Evolutionary conservation across 164 flowering plant species (phyloP).

Genomic region (Macadamia integrifolia): DNA sequence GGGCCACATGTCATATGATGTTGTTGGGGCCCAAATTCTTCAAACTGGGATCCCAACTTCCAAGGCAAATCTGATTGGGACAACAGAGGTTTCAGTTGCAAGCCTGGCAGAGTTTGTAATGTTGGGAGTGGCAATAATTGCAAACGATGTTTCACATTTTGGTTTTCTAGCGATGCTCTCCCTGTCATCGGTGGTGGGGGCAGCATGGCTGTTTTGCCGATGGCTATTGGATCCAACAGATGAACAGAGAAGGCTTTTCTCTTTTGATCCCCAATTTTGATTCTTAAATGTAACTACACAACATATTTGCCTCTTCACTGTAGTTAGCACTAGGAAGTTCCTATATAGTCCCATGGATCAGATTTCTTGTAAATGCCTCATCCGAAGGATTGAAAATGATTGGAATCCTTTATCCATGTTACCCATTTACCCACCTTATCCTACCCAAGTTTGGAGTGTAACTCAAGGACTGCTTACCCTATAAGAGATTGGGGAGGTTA

Average conservation of each 20-base stretch:
- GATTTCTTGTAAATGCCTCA: too few relatives aligned
- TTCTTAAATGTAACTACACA: slow-evolving; percentile 17
- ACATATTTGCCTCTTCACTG: too few relatives aligned
- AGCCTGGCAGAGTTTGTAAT: slow-evolving; percentile 88
- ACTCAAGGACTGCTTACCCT: too few relatives aligned
- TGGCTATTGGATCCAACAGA: slow-evolving; percentile 89
- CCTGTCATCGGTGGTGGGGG: slow-evolving; percentile 78
- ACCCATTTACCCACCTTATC: too few relatives aligned
- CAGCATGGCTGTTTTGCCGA: slow-evolving; percentile 79
- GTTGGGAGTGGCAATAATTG: slow-evolving; percentile 89
- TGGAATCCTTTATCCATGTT: too few relatives aligned
- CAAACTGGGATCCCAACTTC: slow-evolving; percentile 94
- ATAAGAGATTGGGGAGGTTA: too few relatives aligned
- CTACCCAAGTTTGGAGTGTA: too few relatives aligned
- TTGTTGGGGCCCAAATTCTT: slow-evolving; percentile 89
- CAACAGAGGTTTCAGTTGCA: slow-evolving; percentile 89
- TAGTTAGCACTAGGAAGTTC: too few relatives aligned
- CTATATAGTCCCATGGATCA: too few relatives aligned
- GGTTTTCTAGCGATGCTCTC: slow-evolving; percentile 85
- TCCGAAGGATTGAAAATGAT: too few relatives aligned
- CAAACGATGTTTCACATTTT: slow-evolving; percentile 87
- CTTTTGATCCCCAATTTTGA: slow-evolving; percentile 50
- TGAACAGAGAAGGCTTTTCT: slow-evolving; percentile 68
- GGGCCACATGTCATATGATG: slow-evolving; percentile 98
- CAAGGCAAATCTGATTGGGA: slow-evolving; percentile 87